phyloP scores from a whole-genome alignment of 352 stramenopile species.

The Pythium sp. region DNA sequence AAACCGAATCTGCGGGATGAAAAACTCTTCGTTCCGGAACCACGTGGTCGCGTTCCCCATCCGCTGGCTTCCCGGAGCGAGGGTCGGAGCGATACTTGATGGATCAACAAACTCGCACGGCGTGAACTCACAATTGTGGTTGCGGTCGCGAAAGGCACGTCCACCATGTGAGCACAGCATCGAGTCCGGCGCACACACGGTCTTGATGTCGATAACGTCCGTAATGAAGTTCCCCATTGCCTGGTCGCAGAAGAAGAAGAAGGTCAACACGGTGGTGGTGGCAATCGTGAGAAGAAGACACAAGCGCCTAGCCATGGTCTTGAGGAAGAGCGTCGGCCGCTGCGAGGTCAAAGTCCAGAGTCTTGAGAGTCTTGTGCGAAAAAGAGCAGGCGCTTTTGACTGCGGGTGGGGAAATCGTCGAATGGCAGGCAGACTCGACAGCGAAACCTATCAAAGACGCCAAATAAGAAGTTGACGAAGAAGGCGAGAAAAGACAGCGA shows the following conservation, averaged over 20 bases:
- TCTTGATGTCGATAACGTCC: slow-evolving; percentile 26
- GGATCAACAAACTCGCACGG: slow-evolving; percentile 35
- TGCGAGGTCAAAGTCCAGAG: background rate
- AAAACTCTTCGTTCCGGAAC: slow-evolving; percentile 42
- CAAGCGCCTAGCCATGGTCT: background rate
- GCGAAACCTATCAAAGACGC: background rate
- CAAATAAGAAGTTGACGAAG: slow-evolving; percentile 10
- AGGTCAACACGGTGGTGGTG: background rate
- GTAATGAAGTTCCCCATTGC: slow-evolving; percentile 9
- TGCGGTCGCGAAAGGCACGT: slow-evolving; percentile 31
- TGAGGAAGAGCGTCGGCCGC: background rate
- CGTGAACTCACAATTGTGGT: slow-evolving; percentile 41
- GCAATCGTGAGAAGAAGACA: background rate
- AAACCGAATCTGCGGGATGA: slow-evolving; percentile 24
- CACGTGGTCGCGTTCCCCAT: slow-evolving; percentile 21
- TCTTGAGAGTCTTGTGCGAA: background rate
- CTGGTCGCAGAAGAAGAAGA: background rate
- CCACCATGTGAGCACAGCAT: slow-evolving; percentile 37
- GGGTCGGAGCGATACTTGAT: background rate
- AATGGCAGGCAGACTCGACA: background rate
- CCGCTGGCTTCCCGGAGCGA: slow-evolving; percentile 15
- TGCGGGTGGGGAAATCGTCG: background rate
- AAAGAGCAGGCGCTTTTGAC: background rate
- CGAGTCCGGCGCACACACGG: slow-evolving; percentile 37
- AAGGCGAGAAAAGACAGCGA: slow-evolving; percentile 1